A percentile compares a stretch with the other conserved stretches of the same genome.
phyloP scores from a whole-genome alignment of 1,284 basidiomycete species.

The Ganoderma leucocontextum region DNA sequence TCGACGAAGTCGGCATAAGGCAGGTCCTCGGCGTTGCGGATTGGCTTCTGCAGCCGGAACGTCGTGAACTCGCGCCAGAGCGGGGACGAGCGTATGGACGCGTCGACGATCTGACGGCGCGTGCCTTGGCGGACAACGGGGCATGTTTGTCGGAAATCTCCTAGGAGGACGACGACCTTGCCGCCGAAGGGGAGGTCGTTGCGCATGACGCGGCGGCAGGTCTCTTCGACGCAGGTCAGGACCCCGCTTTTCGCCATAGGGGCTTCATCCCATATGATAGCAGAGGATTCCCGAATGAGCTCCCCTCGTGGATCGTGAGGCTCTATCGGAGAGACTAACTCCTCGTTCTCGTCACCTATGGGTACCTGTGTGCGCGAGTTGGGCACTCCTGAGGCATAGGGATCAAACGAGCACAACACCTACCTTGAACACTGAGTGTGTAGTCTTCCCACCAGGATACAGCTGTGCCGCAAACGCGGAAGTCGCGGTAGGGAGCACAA shows the following conservation, averaged over 20 bases:
- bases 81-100: conserved; percentile 47
- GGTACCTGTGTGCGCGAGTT: conserved; percentile 39
- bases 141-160: conserved; percentile 51
- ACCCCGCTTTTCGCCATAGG: conserved; percentile 50
- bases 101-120: conserved; percentile 40
- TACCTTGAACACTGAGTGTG: conserved; percentile 48
- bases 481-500: conserved; percentile 48
- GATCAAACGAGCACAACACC: background rate
- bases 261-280: conserved; percentile 50
- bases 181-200: conserved; percentile 46
- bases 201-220: conserved; percentile 16
- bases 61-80: conserved; percentile 45
- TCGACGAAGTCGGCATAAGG: conserved; percentile 48
- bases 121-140: conserved; percentile 46
- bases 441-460: conserved; percentile 49
- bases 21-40: conserved; percentile 48
- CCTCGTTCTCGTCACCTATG: conserved; percentile 44
- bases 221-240: conserved; percentile 46
- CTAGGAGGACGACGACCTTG: conserved; percentile 46
- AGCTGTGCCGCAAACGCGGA: conserved; percentile 49
- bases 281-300: conserved; percentile 40
- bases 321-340: conserved; percentile 42
- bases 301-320: conserved; percentile 40
- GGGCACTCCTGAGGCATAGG: background rate
- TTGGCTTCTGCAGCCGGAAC: conserved; percentile 42